phyloP scores from a whole-genome alignment of 129 eudicot genomes.

The Flaveria ramosissima region DNA sequence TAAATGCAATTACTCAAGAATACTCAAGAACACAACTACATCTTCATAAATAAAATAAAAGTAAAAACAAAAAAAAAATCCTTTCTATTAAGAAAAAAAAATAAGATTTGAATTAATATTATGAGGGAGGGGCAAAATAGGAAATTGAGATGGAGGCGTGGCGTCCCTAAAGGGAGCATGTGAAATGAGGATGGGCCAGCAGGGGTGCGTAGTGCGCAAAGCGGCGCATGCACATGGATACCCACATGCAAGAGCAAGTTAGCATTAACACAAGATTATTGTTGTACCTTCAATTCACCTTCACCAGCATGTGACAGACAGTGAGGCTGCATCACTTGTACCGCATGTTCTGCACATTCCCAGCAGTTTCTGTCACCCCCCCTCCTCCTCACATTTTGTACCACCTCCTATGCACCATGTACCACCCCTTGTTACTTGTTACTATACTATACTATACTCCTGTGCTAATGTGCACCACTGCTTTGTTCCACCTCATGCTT shows the following conservation, averaged over 20 bases:
- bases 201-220: slow-evolving; percentile 56
- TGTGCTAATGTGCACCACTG: no score
- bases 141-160: slow-evolving; percentile 19
- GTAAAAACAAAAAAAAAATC: no score
- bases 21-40: no score
- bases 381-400: slow-evolving; percentile 24
- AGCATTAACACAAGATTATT: no score
- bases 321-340: slow-evolving; percentile 65
- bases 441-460: neutral
- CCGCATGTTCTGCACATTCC: slow-evolving; percentile 89
- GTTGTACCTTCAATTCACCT: neutral
- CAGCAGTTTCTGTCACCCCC: slow-evolving; percentile 56
- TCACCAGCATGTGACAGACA: slow-evolving; percentile 67
- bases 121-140: slow-evolving; percentile 12
- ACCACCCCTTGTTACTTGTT: neutral
- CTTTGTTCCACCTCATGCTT: no score
- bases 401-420: slow-evolving; percentile 16
- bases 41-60: neutral
- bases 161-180: slow-evolving; percentile 64
- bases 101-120: neutral
- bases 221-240: slow-evolving; percentile 56
- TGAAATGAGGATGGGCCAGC: slow-evolving; percentile 66
- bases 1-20: no score
- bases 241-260: slow-evolving; percentile 37
- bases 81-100: no score